Conservation (phyloP, 2,329 filamentous ascomycete species). For the Metarhizium guizhouense region DNA sequence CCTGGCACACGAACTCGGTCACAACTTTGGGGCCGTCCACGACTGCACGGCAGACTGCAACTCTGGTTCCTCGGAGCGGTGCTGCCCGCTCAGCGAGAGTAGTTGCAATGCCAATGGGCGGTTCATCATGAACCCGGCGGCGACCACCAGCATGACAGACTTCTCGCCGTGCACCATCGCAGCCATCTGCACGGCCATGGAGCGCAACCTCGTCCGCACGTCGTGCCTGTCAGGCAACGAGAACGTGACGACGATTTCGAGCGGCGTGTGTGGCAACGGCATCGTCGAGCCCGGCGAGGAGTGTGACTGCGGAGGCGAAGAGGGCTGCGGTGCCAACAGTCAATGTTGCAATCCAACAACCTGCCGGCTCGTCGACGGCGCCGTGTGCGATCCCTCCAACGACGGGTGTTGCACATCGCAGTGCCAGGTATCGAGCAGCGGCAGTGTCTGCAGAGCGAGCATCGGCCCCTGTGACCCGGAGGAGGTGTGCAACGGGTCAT, state of each 20-base stretch:
- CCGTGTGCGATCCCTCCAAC: conserved; percentile 65
- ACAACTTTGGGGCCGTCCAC: conserved; percentile 83
- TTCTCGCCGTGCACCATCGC: conserved; percentile 80
- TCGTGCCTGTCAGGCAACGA: conserved; percentile 67
- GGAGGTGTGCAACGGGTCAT: conserved; percentile 63
- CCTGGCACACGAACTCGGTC: conserved; percentile 78
- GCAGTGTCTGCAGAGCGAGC: conserved; percentile 63
- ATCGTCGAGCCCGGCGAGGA: conserved; percentile 83
- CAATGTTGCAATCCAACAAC: conserved; percentile 68
- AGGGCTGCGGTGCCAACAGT: conserved; percentile 56
- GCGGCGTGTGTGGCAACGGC: conserved; percentile 78
- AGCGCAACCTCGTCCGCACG: conserved; percentile 62
- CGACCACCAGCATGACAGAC: conserved; percentile 53
- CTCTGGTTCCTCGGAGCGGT: conserved; percentile 43
- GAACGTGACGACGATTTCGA: conserved; percentile 64
- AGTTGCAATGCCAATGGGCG: conserved; percentile 61
- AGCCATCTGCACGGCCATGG: conserved; percentile 75
- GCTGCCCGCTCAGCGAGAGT: conserved; percentile 60
- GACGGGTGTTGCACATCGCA: conserved; percentile 59
- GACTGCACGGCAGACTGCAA: conserved; percentile 62
- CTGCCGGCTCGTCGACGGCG: conserved; percentile 62
- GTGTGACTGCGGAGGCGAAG: conserved; percentile 73
- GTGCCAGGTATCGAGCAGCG: conserved; percentile 55
- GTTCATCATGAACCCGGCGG: conserved; percentile 88
- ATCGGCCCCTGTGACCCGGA: conserved; percentile 68